phyloP scores from a whole-genome alignment of 768 basidiomycete species.

The Collybia sp. region DNA sequence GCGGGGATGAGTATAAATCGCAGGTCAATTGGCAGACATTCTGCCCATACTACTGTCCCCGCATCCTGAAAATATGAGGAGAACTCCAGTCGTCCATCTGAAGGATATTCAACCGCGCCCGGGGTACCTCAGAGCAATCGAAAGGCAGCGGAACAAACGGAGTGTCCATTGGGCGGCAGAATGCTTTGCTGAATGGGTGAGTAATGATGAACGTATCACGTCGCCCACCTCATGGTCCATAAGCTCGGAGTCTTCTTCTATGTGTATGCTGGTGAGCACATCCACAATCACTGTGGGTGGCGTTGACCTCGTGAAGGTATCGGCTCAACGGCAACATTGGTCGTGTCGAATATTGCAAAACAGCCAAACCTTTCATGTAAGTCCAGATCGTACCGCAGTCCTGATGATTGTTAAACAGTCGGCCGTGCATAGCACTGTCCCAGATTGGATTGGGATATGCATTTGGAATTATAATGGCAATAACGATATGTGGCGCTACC shows the following conservation, averaged over 20 bases:
- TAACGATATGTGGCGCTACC: slow-evolving; percentile 43
- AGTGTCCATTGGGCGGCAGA: slow-evolving; percentile 51
- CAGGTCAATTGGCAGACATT: no score
- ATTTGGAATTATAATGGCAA: slow-evolving; percentile 55
- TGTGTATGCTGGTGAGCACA: slow-evolving; percentile 40
- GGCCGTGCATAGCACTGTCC: slow-evolving; percentile 40
- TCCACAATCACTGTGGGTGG: not conserved
- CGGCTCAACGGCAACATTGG: slow-evolving; percentile 39
- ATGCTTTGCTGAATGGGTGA: slow-evolving; percentile 57
- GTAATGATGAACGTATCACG: slow-evolving; percentile 1
- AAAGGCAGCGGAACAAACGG: slow-evolving; percentile 35
- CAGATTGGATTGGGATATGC: slow-evolving; percentile 58
- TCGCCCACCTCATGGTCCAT: not conserved
- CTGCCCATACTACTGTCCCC: no score
- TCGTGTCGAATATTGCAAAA: no score
- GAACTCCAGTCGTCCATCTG: no score
- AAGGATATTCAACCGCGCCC: no score
- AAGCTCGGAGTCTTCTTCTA: slow-evolving; percentile 63
- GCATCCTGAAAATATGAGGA: no score
- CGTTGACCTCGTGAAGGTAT: slow-evolving; percentile 30
- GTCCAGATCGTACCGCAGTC: no score
- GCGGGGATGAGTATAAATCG: no score
- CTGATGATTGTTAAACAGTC: no score
- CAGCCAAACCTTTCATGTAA: no score
- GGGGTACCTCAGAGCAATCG: slow-evolving; percentile 10